Evolutionary conservation across 768 basidiomycete genomes (phyloP).

Genomic region (Austroboletus eburneus): DNA sequence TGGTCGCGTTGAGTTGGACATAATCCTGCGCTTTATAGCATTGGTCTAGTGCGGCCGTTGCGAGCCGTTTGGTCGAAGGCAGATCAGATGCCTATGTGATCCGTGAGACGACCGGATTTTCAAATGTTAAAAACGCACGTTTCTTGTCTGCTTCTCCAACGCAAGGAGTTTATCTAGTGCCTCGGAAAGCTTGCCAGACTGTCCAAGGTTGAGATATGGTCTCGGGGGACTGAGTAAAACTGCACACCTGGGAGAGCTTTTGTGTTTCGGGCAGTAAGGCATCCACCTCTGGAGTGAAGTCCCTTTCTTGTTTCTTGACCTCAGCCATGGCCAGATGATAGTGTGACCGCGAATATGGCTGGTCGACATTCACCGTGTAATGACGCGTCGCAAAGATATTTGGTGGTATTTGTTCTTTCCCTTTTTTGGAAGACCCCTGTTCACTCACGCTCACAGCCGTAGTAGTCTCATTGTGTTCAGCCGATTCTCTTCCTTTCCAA

Average conservation of each 20-base stretch:
- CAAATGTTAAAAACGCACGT: slow-evolving; percentile 48
- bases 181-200: slow-evolving; percentile 82
- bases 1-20: slow-evolving; percentile 62
- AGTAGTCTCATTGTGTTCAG: slow-evolving; percentile 26
- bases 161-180: slow-evolving; percentile 84
- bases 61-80: slow-evolving; percentile 83
- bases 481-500: slow-evolving; percentile 24
- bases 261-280: slow-evolving; percentile 66
- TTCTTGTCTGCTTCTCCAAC: slow-evolving; percentile 95
- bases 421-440: slow-evolving; percentile 23
- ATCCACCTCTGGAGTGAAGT: slow-evolving; percentile 83
- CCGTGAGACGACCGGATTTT: neutral
- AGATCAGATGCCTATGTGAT: slow-evolving; percentile 82
- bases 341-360: slow-evolving; percentile 39
- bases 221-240: neutral
- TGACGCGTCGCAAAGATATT: slow-evolving; percentile 67
- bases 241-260: slow-evolving; percentile 63
- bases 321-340: slow-evolving; percentile 63
- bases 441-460: neutral
- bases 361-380: slow-evolving; percentile 24
- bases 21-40: slow-evolving; percentile 71
- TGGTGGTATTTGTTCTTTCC: slow-evolving; percentile 33
- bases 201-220: slow-evolving; percentile 6
- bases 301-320: slow-evolving; percentile 80
- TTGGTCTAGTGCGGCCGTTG: slow-evolving; percentile 66